A percentile compares a stretch with the other conserved stretches of the same genome.
Conservation (phyloP, 352 stramenopile species). For the Phytophthora pinifolia region DNA sequence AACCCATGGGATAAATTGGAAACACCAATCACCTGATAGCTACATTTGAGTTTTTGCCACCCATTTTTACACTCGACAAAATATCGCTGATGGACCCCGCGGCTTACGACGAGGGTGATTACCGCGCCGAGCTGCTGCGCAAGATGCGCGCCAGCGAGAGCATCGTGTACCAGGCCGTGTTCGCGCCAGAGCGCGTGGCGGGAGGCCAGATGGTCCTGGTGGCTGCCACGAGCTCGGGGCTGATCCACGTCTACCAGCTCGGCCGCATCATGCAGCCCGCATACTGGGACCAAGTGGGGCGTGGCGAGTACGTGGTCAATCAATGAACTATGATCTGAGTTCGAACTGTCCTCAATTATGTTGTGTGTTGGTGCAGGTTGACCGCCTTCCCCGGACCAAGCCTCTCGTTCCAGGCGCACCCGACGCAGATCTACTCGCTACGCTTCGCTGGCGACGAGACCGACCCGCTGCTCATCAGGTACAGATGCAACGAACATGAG, state of each 20-base stretch:
- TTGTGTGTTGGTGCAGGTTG: conserved; percentile 23
- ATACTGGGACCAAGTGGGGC: conserved; percentile 53
- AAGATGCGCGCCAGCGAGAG: conserved; percentile 55
- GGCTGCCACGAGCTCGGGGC: conserved; percentile 63
- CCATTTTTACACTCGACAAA: conserved; percentile 3
- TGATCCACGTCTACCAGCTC: conserved; percentile 62
- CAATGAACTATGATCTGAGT: background rate
- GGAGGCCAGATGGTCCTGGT: conserved; percentile 48
- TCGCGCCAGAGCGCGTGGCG: conserved; percentile 36
- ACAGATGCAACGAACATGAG: background rate
- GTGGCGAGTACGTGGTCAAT: conserved; percentile 30
- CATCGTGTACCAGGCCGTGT: conserved; percentile 56
- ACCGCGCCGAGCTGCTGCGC: conserved; percentile 49
- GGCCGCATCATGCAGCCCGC: conserved; percentile 37
- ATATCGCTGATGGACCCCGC: conserved; percentile 46
- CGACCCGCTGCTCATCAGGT: conserved; percentile 68
- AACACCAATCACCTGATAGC: too few species aligned
- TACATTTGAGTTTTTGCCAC: conserved; percentile 3
- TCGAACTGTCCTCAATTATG: conserved; percentile 10
- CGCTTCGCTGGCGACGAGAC: conserved; percentile 57
- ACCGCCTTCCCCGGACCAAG: conserved; percentile 46
- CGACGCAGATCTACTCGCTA: conserved; percentile 75
- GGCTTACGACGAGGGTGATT: conserved; percentile 54
- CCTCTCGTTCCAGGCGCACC: conserved; percentile 66
- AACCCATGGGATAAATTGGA: too few species aligned